Evolutionary conservation across 2,329 filamentous ascomycete genomes (phyloP).

Genomic region (Bipolaris cookei): DNA sequence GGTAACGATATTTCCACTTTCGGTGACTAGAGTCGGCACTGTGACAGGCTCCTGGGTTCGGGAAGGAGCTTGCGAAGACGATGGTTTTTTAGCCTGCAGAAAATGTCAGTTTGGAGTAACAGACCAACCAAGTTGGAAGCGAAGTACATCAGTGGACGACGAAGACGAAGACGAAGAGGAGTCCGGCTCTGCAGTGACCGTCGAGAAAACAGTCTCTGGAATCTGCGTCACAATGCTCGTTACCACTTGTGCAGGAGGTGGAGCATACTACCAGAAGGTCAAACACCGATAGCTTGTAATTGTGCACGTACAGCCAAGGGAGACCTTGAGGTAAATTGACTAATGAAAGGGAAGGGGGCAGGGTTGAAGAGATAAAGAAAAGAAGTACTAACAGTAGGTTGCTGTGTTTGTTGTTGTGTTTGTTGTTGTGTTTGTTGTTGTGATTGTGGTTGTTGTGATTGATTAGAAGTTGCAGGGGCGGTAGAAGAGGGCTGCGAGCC

Average conservation of each 20-base stretch:
- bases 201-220: constrained; percentile 36
- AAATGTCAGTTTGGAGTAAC: constrained; percentile 17
- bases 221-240: constrained; percentile 28
- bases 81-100: constrained; percentile 18
- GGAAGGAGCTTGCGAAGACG: constrained; percentile 22
- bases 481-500: constrained; percentile 39
- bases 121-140: constrained; percentile 15
- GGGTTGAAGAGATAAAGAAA: constrained; percentile 23
- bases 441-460: background rate
- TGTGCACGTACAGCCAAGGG: constrained; percentile 1
- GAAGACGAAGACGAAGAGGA: constrained; percentile 10
- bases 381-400: constrained; percentile 40
- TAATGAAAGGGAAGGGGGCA: constrained; percentile 9
- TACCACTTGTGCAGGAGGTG: constrained; percentile 40
- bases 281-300: constrained; percentile 31
- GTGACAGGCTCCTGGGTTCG: constrained; percentile 18
- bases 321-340: background rate
- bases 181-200: constrained; percentile 33
- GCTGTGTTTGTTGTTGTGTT: constrained; percentile 14
- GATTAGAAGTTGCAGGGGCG: constrained; percentile 19
- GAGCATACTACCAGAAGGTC: constrained; percentile 43
- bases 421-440: background rate
- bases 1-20: constrained; percentile 53
- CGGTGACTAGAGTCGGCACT: constrained; percentile 50
- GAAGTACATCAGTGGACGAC: constrained; percentile 27